Conservation (phyloP, 139 green algal genomes). For the Diplosphaera chodatii region DNA sequence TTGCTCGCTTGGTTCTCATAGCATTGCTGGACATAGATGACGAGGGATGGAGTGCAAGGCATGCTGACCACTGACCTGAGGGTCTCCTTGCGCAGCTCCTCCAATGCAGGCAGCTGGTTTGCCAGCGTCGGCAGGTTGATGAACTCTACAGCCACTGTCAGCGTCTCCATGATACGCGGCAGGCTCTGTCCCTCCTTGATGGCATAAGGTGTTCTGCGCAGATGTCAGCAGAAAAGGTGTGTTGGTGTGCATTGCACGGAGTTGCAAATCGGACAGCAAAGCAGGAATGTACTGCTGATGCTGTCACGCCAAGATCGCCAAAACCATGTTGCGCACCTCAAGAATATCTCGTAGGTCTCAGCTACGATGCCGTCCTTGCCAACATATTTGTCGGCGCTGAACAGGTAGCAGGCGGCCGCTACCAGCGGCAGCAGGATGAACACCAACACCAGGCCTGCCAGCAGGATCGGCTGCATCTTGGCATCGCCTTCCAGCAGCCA, state of each 20-base stretch:
- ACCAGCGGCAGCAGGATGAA: conserved; percentile 76
- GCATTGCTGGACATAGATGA: too few species aligned
- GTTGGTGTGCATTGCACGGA: too few species aligned
- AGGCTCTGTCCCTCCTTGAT: conserved; percentile 45
- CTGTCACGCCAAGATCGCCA: too few species aligned
- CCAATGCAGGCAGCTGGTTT: conserved; percentile 41
- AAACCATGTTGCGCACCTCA: too few species aligned
- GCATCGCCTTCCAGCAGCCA: conserved; percentile 82
- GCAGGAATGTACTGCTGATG: too few species aligned
- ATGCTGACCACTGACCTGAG: too few species aligned
- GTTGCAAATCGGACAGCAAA: too few species aligned
- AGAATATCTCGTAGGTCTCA: conserved; percentile 70
- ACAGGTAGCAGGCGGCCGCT: conserved; percentile 67
- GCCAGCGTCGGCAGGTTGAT: conserved; percentile 46
- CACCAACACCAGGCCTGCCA: conserved; percentile 63
- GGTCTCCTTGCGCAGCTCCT: conserved; percentile 58
- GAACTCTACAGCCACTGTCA: conserved; percentile 84
- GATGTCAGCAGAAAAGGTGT: too few species aligned
- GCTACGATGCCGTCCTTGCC: conserved; percentile 57
- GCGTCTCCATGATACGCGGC: conserved; percentile 72
- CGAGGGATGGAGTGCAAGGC: too few species aligned
- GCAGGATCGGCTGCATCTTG: conserved; percentile 64
- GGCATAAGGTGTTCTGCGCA: background rate
- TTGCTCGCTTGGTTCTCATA: too few species aligned
- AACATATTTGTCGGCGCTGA: conserved; percentile 57